Percentiles rank a stretch among this genome's conserved stretches.
Evolutionary conservation across 1,284 basidiomycete genomes (phyloP).

Genomic region (Trichosporon coremiiforme): DNA sequence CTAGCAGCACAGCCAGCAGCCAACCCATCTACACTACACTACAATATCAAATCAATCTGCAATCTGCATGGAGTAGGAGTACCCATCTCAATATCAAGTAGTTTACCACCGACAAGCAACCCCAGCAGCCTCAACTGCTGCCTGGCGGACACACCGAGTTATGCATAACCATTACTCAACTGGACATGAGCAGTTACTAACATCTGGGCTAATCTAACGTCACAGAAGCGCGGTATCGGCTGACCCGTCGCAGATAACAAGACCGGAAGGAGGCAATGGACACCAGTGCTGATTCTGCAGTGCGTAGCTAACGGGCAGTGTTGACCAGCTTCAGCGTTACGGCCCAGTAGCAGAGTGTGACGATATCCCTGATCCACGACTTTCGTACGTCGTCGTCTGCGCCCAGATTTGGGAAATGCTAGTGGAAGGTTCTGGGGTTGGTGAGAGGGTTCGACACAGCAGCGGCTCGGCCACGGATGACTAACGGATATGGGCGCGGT

Average conservation of each 20-base stretch:
- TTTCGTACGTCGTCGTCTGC: no score
- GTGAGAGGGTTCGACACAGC: neutral
- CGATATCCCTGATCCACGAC: neutral
- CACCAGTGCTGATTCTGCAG: neutral
- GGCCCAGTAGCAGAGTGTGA: neutral
- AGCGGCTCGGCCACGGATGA: neutral
- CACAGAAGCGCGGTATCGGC: neutral
- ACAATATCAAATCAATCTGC: conserved; percentile 19
- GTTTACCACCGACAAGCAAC: neutral
- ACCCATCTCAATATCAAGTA: neutral
- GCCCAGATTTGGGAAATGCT: neutral
- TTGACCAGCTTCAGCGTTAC: no score
- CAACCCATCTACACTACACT: neutral
- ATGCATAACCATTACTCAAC: conserved; percentile 17
- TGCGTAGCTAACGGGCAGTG: neutral
- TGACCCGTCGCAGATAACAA: neutral
- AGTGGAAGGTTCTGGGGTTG: neutral
- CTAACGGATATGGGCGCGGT: neutral
- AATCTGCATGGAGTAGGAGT: conserved; percentile 15
- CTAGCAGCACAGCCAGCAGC: conserved; percentile 2
- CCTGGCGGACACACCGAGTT: neutral
- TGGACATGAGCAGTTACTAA: neutral
- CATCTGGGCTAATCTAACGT: neutral
- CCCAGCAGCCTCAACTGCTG: conserved; percentile 4
- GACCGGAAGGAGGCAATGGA: neutral